Percentiles rank a stretch among this genome's conserved stretches.
Conservation (phyloP, 768 basidiomycete genomes). For the Pholiota conissans region DNA sequence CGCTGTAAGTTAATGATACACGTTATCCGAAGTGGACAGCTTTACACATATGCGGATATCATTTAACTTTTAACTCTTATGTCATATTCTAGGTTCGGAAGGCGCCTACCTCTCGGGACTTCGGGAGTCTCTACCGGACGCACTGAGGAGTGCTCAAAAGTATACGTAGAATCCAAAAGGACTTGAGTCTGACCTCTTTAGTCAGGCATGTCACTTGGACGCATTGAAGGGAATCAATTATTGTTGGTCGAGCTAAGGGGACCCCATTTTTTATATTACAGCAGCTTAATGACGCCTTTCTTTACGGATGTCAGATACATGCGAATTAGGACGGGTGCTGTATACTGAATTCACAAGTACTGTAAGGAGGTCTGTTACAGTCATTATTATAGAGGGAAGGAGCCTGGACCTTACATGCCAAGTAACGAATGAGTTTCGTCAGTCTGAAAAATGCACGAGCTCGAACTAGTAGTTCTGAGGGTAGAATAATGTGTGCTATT, state of each 20-base stretch:
- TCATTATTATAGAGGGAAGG: too few relatives aligned
- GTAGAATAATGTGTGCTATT: too few relatives aligned
- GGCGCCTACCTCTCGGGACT: neutral
- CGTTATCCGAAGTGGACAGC: neutral
- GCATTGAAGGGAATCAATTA: neutral
- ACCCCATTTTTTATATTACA: neutral
- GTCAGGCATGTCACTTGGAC: neutral
- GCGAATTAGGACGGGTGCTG: neutral
- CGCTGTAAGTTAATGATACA: neutral
- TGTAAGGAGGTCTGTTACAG: too few relatives aligned
- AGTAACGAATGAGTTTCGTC: too few relatives aligned
- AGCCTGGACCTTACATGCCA: too few relatives aligned
- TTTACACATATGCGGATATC: slow-evolving; percentile 1
- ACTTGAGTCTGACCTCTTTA: neutral
- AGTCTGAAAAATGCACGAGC: too few relatives aligned
- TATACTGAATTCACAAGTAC: too few relatives aligned
- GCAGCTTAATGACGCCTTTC: too few relatives aligned
- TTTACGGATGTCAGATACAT: too few relatives aligned
- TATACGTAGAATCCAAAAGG: neutral
- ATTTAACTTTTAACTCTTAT: neutral
- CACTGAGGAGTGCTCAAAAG: neutral
- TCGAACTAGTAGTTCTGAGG: too few relatives aligned
- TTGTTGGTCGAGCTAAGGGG: neutral
- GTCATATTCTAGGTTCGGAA: neutral
- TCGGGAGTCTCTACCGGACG: slow-evolving; percentile 1